A percentile compares a stretch with the other conserved stretches of the same genome.
These are phyloP conservation scores for Candida lessepsii DNA, from an alignment of 805 yeast species.

Conservation along the genomic window DNA sequence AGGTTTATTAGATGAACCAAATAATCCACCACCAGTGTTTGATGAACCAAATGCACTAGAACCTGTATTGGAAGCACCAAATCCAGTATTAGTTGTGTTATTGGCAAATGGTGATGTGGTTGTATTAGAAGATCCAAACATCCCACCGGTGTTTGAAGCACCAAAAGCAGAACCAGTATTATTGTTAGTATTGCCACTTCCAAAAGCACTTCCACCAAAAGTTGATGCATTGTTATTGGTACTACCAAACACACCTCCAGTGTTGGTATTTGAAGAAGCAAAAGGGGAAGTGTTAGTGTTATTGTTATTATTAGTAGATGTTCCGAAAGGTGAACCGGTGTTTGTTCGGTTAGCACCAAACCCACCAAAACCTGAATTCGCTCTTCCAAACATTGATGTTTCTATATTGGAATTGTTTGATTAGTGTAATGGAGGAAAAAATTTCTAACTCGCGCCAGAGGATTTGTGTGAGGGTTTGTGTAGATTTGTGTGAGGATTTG, in stretches of 20 bases:
- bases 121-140: constrained; percentile 31
- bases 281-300: constrained; percentile 33
- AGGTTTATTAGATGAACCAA: constrained; percentile 23
- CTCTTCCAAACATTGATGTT: constrained; percentile 45
- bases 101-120: constrained; percentile 22
- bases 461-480: too few relatives aligned
- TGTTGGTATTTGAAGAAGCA: constrained; percentile 25
- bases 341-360: constrained; percentile 28
- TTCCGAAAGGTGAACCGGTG: constrained; percentile 38
- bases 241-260: constrained; percentile 12
- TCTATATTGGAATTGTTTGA: not conserved
- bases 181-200: constrained; percentile 1
- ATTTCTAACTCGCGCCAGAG: not conserved
- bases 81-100: constrained; percentile 14
- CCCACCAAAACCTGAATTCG: constrained; percentile 54
- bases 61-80: constrained; percentile 10
- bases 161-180: constrained; percentile 34
- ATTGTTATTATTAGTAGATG: constrained; percentile 21
- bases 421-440: not conserved
- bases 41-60: constrained; percentile 26
- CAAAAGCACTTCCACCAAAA: too few relatives aligned
- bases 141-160: constrained; percentile 31
- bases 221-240: not conserved
- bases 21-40: constrained; percentile 22
- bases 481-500: too few relatives aligned